Evolutionary conservation across 306 rosid genomes (phyloP).

Genomic region (Styphnolobium japonicum): DNA sequence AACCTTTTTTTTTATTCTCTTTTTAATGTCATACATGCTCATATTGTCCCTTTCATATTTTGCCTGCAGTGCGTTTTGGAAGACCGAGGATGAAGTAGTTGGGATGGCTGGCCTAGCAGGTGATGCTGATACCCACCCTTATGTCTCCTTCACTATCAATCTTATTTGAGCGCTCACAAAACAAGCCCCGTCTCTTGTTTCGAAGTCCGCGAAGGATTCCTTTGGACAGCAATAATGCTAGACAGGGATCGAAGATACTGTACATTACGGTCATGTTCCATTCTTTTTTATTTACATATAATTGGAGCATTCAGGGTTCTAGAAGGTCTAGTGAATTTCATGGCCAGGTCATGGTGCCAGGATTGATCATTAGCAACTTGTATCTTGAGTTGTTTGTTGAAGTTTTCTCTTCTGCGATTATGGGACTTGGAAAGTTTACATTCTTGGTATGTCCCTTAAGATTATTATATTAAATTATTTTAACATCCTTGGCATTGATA

Average conservation of each 20-base stretch:
- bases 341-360: not conserved
- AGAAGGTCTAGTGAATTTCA: conserved; percentile 11
- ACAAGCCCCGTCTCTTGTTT: conserved; percentile 7
- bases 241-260: conserved; percentile 35
- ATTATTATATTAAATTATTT: not conserved
- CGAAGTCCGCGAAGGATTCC: conserved; percentile 26
- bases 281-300: conserved; percentile 29
- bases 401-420: conserved; percentile 1
- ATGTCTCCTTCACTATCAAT: conserved; percentile 67
- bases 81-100: conserved; percentile 60
- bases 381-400: not conserved
- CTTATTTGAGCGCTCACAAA: conserved; percentile 38
- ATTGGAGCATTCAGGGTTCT: conserved; percentile 24
- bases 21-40: not conserved
- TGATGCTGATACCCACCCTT: conserved; percentile 60
- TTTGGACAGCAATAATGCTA: conserved; percentile 35
- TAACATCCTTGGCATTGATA: too few species aligned
- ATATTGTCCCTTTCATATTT: not conserved
- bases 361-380: conserved; percentile 13
- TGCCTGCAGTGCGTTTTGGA: conserved; percentile 60
- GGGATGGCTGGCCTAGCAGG: conserved; percentile 66
- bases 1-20: not conserved
- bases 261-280: conserved; percentile 35
- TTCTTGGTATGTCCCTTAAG: not conserved
- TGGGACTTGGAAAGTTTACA: not conserved